phyloP scores from a whole-genome alignment of 306 rosid genomes.

The Rosa chinensis region DNA sequence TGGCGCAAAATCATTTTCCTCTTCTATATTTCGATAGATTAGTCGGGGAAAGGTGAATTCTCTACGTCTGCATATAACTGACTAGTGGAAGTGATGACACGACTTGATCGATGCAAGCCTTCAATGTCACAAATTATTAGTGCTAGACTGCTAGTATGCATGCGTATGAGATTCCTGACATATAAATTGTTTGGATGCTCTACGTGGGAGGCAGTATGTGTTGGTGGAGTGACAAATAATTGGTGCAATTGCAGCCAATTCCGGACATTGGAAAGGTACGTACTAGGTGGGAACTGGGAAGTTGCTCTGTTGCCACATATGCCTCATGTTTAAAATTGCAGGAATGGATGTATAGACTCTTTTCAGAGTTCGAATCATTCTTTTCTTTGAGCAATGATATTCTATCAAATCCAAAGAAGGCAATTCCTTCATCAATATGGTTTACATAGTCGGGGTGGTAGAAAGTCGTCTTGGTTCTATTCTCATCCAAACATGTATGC shows the following conservation, averaged over 20 bases:
- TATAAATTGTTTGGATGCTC: not conserved
- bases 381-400: not conserved
- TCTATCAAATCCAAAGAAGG: not conserved
- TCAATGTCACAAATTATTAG: not conserved
- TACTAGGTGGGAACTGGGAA: not conserved
- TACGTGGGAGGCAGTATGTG: not conserved
- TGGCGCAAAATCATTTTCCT: too few relatives aligned
- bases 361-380: not conserved
- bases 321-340: not conserved
- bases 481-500: not conserved
- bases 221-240: not conserved
- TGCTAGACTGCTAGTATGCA: not conserved
- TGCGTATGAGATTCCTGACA: not conserved
- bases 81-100: too few relatives aligned
- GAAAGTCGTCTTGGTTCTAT: not conserved
- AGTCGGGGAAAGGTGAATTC: too few relatives aligned
- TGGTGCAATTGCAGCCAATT: not conserved
- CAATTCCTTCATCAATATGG: not conserved
- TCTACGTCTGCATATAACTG: too few relatives aligned
- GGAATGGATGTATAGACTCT: not conserved
- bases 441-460: not conserved
- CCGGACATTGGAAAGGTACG: not conserved
- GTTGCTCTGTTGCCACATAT: not conserved
- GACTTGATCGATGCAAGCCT: too few relatives aligned
- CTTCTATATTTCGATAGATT: too few relatives aligned